Conservation (phyloP, 345 rosid genomes). For the Sisymbrium altissimum region DNA sequence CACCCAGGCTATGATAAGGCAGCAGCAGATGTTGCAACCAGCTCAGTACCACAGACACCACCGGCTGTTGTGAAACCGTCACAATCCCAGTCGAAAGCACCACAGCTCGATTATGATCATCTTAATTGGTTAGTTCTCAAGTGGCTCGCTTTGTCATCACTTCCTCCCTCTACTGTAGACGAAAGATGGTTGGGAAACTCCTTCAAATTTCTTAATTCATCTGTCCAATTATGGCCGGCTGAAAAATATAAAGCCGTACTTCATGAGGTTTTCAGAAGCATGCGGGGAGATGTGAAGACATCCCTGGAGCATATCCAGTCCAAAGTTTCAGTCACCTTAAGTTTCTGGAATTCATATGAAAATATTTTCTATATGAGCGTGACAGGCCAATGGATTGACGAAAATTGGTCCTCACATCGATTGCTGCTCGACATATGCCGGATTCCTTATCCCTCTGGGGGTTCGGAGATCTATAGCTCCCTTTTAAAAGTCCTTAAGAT, state of each 20-base stretch:
- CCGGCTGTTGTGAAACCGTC: conserved; percentile 45
- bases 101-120: conserved; percentile 80
- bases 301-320: conserved; percentile 69
- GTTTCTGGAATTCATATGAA: conserved; percentile 83
- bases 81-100: conserved; percentile 48
- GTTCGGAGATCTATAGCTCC: conserved; percentile 59
- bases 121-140: conserved; percentile 86
- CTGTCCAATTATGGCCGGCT: conserved; percentile 73
- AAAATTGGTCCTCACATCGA: conserved; percentile 64
- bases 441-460: conserved; percentile 72
- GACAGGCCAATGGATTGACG: conserved; percentile 88
- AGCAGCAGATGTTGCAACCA: conserved; percentile 46
- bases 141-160: conserved; percentile 78
- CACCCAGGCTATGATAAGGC: conserved; percentile 92
- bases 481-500: conserved; percentile 60
- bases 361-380: conserved; percentile 75
- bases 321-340: conserved; percentile 66
- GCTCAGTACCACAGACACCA: conserved; percentile 43
- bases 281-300: conserved; percentile 74
- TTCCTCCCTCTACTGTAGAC: conserved; percentile 80
- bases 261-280: conserved; percentile 81
- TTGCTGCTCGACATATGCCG: conserved; percentile 75
- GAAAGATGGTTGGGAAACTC: conserved; percentile 81
- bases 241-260: conserved; percentile 62
- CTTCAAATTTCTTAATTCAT: conserved; percentile 73